Conservation (phyloP, 257 asterid genomes). For the Solanum neorickii region DNA sequence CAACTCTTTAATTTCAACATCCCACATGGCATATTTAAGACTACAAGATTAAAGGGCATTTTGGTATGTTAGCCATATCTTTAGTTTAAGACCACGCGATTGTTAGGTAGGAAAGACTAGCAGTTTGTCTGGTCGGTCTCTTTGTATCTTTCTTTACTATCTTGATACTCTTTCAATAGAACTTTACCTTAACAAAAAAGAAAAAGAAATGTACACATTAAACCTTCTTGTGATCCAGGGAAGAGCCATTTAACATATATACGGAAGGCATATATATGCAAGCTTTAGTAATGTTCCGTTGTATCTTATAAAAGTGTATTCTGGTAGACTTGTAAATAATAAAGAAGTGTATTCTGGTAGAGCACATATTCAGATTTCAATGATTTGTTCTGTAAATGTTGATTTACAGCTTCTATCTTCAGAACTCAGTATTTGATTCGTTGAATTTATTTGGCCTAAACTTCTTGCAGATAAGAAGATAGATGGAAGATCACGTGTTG, state of each 20-base stretch:
- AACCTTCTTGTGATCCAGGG: background rate
- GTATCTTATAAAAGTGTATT: background rate
- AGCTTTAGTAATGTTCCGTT: background rate
- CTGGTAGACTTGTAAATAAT: background rate
- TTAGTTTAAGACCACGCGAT: background rate
- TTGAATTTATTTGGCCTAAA: constrained; percentile 2
- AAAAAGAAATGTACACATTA: background rate
- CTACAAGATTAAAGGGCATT: background rate
- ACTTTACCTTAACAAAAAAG: background rate
- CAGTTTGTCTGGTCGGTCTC: background rate
- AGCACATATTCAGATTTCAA: background rate
- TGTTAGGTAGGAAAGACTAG: background rate
- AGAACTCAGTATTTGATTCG: background rate
- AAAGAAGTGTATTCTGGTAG: background rate
- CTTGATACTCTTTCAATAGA: background rate
- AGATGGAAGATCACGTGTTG: constrained; percentile 59
- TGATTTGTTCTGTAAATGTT: background rate
- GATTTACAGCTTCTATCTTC: background rate
- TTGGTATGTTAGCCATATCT: background rate
- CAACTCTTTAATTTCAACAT: background rate
- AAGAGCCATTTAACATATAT: background rate
- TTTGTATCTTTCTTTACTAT: background rate
- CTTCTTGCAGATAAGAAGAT: constrained; percentile 58
- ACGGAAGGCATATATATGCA: background rate
- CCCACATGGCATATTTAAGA: background rate